Evolutionary conservation across 345 rosid genomes (phyloP), one percentile per base, ranked within the genome.

Genomic region (Arabis alpina): DNA sequence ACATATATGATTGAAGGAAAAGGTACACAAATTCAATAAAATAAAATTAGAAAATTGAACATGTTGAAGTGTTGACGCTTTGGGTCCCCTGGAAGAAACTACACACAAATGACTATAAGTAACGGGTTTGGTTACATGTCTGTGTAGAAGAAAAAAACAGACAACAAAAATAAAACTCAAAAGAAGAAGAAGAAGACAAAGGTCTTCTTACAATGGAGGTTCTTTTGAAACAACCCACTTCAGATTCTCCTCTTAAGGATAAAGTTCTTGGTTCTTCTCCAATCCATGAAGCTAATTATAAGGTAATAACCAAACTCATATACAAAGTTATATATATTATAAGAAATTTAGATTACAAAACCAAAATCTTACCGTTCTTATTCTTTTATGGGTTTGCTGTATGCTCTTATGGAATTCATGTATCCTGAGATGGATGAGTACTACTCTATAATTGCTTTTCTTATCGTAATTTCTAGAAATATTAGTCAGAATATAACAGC

Each of bases 41-140:
- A 44, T 54, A 4, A 13, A 70, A 49, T 61, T 13, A 9, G 42
- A 53, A 56, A 61, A 72, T 34, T 56, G 30, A 76, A 68, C 72
- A 71, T 67, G 81, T 60, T 73, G 81, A 68, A 76, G 80, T 75
- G 88, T 88, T 86, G 88, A 88, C 93, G 80, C 80, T 88, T 85
- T 75, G 83, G 77, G 73, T 67, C 77, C 69, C 72, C 71, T 72
- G 61, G 66, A 68, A 68, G 70, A 71, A 68, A 61, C 69, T 71
- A 42, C 51, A 49, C 42, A 65, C 75, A 64, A 49, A 43, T 59
- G 76, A 55, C 76, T 76, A 76, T 72, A 71, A 72, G 73, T 67
- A 72, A 76, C 53, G 72, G 57, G 67, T 79, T 48, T 70, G 42
- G 23, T 74, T n/a, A 55, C 47, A 10, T 62, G 50, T 36, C 14